Evolutionary conservation across 805 yeast species (phyloP), one percentile per base, ranked within the genome.

Genomic region (Barnettozyma sp.): DNA sequence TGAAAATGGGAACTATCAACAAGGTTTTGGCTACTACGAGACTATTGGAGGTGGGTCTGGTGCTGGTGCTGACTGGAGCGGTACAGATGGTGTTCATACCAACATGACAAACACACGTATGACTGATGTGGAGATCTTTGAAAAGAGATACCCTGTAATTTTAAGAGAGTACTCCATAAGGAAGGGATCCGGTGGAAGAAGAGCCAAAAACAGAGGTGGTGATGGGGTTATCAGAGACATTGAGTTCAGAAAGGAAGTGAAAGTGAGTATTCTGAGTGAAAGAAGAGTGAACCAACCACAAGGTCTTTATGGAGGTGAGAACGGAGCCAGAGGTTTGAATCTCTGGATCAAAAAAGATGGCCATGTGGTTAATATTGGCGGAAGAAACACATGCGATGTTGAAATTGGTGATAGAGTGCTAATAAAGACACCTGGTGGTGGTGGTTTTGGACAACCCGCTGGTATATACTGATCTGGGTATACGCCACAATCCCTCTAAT

Each of bases 11-110:
- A 50, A 74, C 42, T 64, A 68, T 58, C 59, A 67, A 7, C 67
- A 71, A 39, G 86, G 88, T 0, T 86, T 85, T 57, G 95, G 96
- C 0, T 87, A 87, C 56, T 87, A 87, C 56, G 96, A 87, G 55
- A 88, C 97, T 0, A 86, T 88, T 41, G 92, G 95, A 40, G 97
- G 97, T 41, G 97, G 97, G 1, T 82, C 87, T 29, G 97, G 97
- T 33, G 97, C 97, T 3, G 87, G 90, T 1, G 73, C 81, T 2
- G 76, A 77, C 2, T 86, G 94, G 88, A 62, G 81, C 48, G 96
- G 96, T 30, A 81, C 79, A 34, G 71, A 80, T 41, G 95, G 85
- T n/a, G 94, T 87, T 3, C 96, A 87, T 51, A 83, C 94, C 6
- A 92, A 87, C 56, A 87, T 90, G 79, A 88, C 96, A 19, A 87